These are phyloP conservation scores for Clausena lansium DNA, from an alignment of 345 rosid species.

Conservation along the genomic window DNA sequence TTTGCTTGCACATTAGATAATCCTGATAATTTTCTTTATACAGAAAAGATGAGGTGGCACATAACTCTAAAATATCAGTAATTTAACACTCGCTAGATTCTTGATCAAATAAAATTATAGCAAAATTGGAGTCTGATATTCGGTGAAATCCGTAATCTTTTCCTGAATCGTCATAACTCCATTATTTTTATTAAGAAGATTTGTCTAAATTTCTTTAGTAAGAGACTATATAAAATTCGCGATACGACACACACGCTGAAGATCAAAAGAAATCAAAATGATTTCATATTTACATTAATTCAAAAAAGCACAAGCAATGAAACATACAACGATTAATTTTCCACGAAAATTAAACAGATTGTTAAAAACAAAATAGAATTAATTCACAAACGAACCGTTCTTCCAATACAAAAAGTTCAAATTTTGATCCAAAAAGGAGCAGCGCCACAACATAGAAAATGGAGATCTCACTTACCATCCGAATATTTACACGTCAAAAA, in stretches of 20 bases:
- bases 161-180: too few species aligned
- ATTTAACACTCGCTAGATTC: not conserved
- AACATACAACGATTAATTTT: not conserved
- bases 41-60: not conserved
- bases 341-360: slow-evolving; percentile 5
- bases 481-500: slow-evolving; percentile 26
- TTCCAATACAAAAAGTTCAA: slow-evolving; percentile 12
- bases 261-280: not conserved
- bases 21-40: not conserved
- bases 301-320: not conserved
- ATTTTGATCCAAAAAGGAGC: not conserved
- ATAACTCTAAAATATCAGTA: not conserved
- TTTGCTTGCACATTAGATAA: not conserved
- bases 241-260: not conserved
- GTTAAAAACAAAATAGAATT: slow-evolving; percentile 12
- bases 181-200: too few species aligned
- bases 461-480: slow-evolving; percentile 21
- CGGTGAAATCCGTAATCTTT: too few species aligned
- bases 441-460: slow-evolving; percentile 34
- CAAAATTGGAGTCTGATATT: too few species aligned
- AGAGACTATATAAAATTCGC: too few species aligned
- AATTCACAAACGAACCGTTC: slow-evolving; percentile 9
- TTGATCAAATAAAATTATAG: not conserved
- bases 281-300: slow-evolving; percentile 18
- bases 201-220: too few species aligned